A percentile compares a stretch with the other conserved stretches of the same genome.
phyloP scores from a whole-genome alignment of 768 basidiomycete species.

The Leccinum subgranulosum region DNA sequence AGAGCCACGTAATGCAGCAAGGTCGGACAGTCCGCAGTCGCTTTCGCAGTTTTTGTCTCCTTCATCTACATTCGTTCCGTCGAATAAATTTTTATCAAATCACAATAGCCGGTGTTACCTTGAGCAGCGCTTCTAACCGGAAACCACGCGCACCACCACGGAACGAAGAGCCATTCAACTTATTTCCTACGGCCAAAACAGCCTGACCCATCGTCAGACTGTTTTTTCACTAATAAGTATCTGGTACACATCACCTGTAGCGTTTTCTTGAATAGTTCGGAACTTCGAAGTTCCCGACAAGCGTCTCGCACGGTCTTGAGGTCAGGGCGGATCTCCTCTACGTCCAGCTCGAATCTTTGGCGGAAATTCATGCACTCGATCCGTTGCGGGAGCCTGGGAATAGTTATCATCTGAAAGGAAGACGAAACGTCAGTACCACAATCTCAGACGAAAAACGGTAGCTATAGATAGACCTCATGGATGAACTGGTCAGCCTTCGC shows the following conservation, averaged over 20 bases:
- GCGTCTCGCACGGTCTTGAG: constrained; percentile 70
- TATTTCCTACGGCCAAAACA: constrained; percentile 77
- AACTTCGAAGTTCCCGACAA: constrained; percentile 62
- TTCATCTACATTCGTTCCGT: constrained; percentile 52
- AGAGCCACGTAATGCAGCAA: constrained; percentile 89
- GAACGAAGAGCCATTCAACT: constrained; percentile 77
- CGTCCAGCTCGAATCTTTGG: constrained; percentile 74
- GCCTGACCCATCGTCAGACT: constrained; percentile 38
- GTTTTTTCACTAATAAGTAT: neutral
- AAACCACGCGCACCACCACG: constrained; percentile 85
- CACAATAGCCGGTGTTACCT: constrained; percentile 46
- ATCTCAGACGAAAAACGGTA: neutral
- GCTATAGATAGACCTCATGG: constrained; percentile 51
- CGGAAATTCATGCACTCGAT: constrained; percentile 83
- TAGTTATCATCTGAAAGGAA: constrained; percentile 59
- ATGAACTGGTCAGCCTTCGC: constrained; percentile 86
- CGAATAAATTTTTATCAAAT: neutral
- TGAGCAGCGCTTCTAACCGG: constrained; percentile 74
- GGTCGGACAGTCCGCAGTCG: constrained; percentile 72
- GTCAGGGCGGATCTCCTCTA: constrained; percentile 83
- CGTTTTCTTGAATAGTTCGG: constrained; percentile 62
- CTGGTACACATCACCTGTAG: constrained; percentile 48
- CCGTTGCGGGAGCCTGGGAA: constrained; percentile 72
- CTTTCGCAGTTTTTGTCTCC: constrained; percentile 76
- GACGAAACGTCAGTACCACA: constrained; percentile 2